These are phyloP conservation scores for Colletotrichum sansevieriae DNA, from an alignment of 2,329 filamentous ascomycete species.

Conservation along the genomic window DNA sequence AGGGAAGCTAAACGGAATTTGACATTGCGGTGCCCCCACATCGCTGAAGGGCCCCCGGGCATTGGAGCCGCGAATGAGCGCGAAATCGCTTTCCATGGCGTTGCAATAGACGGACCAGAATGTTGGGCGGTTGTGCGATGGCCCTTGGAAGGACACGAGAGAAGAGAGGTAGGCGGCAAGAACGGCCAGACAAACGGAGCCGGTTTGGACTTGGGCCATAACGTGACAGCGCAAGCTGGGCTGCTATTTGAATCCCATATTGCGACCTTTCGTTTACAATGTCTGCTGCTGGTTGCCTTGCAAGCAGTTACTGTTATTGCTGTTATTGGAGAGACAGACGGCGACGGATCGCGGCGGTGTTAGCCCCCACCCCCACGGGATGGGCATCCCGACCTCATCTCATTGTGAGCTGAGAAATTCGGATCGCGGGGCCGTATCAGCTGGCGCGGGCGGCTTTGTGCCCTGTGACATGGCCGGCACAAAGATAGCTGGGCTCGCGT, in stretches of 20 bases:
- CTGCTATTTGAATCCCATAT: neutral
- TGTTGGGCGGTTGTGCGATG: constrained; percentile 1
- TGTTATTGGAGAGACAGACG: neutral
- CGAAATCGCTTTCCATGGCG: constrained; percentile 25
- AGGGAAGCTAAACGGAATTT: constrained; percentile 14
- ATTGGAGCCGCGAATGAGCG: constrained; percentile 5
- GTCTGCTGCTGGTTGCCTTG: neutral
- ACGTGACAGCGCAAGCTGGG: neutral
- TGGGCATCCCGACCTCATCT: constrained; percentile 28
- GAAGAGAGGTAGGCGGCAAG: neutral
- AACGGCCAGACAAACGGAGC: neutral
- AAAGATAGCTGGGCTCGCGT: constrained; percentile 23
- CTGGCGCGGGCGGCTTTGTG: constrained; percentile 18
- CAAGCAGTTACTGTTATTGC: too few relatives aligned
- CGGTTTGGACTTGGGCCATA: constrained; percentile 12
- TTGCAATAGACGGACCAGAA: neutral
- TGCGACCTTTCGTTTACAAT: neutral
- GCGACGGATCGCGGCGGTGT: neutral
- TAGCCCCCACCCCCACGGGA: constrained; percentile 17
- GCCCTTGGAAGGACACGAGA: constrained; percentile 10
- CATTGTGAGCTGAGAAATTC: constrained; percentile 34
- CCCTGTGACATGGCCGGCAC: constrained; percentile 31
- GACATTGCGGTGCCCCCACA: constrained; percentile 30
- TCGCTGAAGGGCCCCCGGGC: constrained; percentile 19
- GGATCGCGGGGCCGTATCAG: constrained; percentile 34